Evolutionary conservation across 371 early-diverging fungal species (phyloP).

Genomic region (Mortierella sp.): DNA sequence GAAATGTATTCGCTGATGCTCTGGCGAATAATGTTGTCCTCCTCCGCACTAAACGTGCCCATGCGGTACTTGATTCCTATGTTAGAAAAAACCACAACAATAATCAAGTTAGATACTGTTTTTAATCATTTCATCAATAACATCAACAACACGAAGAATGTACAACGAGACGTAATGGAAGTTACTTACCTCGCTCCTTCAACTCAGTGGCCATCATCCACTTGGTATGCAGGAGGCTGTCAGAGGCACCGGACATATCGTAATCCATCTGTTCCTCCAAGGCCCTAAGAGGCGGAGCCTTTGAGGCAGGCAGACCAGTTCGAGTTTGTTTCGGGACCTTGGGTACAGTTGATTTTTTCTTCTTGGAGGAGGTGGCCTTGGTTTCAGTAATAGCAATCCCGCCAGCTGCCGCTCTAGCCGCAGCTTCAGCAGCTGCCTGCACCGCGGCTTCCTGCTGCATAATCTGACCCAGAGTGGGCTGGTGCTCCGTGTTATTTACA

Average conservation of each 20-base stretch:
- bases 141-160: no score
- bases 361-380: background rate
- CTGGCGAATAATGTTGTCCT: constrained; percentile 51
- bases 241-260: background rate
- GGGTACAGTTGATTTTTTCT: background rate
- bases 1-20: constrained; percentile 49
- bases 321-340: background rate
- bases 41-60: constrained; percentile 50
- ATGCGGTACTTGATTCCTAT: constrained; percentile 46
- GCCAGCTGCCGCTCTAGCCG: background rate
- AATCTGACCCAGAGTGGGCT: constrained; percentile 10
- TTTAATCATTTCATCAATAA: background rate
- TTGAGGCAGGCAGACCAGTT: background rate
- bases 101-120: background rate
- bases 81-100: background rate
- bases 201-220: constrained; percentile 58
- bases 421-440: background rate
- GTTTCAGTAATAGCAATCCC: background rate
- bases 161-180: background rate
- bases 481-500: constrained; percentile 14
- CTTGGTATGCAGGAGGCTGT: constrained; percentile 51
- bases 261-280: constrained; percentile 6
- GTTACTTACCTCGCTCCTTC: constrained; percentile 47
- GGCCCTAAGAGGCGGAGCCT: background rate
- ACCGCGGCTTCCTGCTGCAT: background rate